Evolutionary conservation across 2,329 filamentous ascomycete species (phyloP).

Genomic region (Aspergillus tanneri): DNA sequence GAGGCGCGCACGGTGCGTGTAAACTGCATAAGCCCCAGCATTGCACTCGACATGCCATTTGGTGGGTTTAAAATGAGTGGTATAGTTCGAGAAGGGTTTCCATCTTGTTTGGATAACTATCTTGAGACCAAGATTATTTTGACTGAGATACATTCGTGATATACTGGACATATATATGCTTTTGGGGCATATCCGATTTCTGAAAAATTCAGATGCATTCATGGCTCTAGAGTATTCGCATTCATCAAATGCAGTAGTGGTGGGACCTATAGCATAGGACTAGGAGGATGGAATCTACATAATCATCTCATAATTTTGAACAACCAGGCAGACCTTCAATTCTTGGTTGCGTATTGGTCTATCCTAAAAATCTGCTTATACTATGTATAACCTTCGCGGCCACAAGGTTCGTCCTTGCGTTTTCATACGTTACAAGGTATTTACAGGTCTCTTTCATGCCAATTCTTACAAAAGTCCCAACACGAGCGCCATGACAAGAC

Average conservation of each 20-base stretch:
- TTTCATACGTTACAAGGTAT: not conserved
- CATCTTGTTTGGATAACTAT: conserved; percentile 40
- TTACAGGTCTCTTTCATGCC: not conserved
- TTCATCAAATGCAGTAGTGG: too few relatives aligned
- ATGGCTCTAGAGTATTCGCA: too few relatives aligned
- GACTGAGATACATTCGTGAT: conserved; percentile 21
- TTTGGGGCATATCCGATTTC: too few relatives aligned
- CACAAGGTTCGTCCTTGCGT: not conserved
- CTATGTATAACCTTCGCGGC: too few relatives aligned
- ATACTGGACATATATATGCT: not conserved
- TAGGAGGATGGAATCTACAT: not conserved
- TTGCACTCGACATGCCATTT: conserved; percentile 43
- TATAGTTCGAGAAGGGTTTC: conserved; percentile 37
- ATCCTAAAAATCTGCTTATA: too few relatives aligned
- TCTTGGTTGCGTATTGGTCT: too few relatives aligned
- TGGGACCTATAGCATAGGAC: too few relatives aligned
- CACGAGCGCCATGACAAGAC: conserved; percentile 17
- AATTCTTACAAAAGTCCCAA: conserved; percentile 18
- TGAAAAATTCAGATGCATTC: too few relatives aligned
- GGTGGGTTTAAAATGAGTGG: conserved; percentile 47
- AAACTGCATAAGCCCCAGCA: conserved; percentile 40
- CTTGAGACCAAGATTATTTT: conserved; percentile 32
- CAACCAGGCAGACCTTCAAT: not conserved
- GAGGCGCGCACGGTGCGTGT: conserved; percentile 31
- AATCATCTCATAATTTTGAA: not conserved